A percentile compares a stretch with the other conserved stretches of the same genome.
These are phyloP conservation scores for Arthroderma sp. DNA, from an alignment of 2,329 filamentous ascomycete species.

Conservation along the genomic window DNA sequence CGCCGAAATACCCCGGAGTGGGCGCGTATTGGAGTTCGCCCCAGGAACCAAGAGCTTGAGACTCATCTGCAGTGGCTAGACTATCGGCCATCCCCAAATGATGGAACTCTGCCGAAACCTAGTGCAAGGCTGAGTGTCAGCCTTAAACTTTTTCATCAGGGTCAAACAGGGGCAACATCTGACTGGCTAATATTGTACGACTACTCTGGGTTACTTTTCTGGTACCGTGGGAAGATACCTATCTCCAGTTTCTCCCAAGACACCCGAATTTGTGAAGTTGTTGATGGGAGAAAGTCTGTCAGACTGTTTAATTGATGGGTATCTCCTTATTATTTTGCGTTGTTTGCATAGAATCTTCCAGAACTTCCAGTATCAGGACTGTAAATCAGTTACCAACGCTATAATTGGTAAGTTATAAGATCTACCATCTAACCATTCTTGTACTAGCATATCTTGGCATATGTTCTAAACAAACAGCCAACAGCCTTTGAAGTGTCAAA, in stretches of 20 bases:
- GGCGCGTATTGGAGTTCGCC: not conserved
- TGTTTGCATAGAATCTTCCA: constrained; percentile 3
- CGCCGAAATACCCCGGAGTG: not conserved
- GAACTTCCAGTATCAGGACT: not conserved
- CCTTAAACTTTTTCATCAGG: too few species aligned
- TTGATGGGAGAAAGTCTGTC: not conserved
- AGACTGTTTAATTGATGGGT: not conserved
- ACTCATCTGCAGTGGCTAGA: not conserved
- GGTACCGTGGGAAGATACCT: not conserved
- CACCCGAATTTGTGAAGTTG: not conserved
- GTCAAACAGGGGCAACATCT: not conserved
- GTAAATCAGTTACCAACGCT: constrained; percentile 1
- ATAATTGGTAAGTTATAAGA: too few species aligned
- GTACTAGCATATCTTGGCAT: too few species aligned
- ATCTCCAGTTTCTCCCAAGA: not conserved
- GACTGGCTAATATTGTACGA: not conserved
- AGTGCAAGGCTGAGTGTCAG: too few species aligned
- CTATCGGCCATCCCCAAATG: not conserved
- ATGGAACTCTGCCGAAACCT: too few species aligned
- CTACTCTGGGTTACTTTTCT: not conserved
- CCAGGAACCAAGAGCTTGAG: not conserved
- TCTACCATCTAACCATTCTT: too few species aligned
- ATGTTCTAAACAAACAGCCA: too few species aligned
- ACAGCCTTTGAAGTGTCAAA: too few species aligned
- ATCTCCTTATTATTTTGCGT: constrained; percentile 2